Evolutionary conservation across 495 filamentous ascomycete genomes (phyloP), one percentile per base, ranked within the genome.

Genomic region (Penicillium alfredii): DNA sequence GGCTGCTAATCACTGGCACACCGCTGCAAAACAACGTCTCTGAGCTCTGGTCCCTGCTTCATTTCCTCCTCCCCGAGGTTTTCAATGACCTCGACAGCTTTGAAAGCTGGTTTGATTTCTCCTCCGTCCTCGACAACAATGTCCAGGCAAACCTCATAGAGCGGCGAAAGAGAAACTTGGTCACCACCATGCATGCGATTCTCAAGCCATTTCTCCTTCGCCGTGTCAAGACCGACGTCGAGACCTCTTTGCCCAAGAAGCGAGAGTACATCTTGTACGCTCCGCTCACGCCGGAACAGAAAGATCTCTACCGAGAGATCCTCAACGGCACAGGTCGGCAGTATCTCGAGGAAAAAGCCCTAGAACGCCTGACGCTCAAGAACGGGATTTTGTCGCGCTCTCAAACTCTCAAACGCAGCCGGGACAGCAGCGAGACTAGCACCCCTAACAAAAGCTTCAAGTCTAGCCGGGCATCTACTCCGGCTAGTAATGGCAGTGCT

Each of bases 81-180:
- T 98, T 98, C 52, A 78, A 86, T 39, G 83, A 93, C 53, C 78
- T 90, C 53, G 80, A 86, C 43, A 80, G 82, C 8, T 98, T 98
- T 42, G 86, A 96, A 58, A 77, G 75, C 21, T 95, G 88, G 87
- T 98, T 98, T 45, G 89, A 98, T 52, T 98, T 98, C 45, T 87
- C 83, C 1, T 88, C 84, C 5, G 68, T 96, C 4, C 74, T 89
- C 40, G 86, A 94, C 35, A 75, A 75, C 41, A 69, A 68, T 15
- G 79, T 80, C 3, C 83, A 89, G 54, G 77, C 89, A 39, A 55
- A 64, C 27, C 23, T 57, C 15, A 50, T 66, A 14, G 64, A 70
- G 33, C 59, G 55, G 6, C 75, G 80, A 38, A 90, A 88, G 58
- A 77, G 84, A 30, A 84, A 85, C 18, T 71, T 96, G 3, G 83